These are phyloP conservation scores for Xylariaceae sp. DNA, from an alignment of 2,329 filamentous ascomycete genomes.

Conservation along the genomic window DNA sequence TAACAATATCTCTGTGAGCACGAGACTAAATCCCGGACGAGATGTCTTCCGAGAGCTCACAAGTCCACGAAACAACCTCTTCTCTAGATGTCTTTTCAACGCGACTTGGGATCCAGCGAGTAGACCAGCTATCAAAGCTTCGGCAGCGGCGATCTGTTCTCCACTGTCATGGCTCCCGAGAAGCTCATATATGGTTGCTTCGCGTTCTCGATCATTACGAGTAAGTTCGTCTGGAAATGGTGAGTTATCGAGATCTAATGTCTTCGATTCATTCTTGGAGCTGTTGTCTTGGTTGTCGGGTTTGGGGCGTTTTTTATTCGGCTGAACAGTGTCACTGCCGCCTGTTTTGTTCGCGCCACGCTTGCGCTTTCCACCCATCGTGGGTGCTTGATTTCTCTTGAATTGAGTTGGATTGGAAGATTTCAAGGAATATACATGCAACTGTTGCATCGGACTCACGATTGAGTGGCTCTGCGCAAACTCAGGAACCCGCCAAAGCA, in stretches of 20 bases:
- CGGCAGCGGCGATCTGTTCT: constrained; percentile 57
- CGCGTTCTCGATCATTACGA: constrained; percentile 54
- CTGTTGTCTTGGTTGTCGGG: constrained; percentile 26
- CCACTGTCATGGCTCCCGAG: constrained; percentile 58
- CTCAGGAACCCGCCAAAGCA: no score
- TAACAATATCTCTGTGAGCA: constrained; percentile 75
- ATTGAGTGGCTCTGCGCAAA: no score
- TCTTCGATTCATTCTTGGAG: constrained; percentile 15
- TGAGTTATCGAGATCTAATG: constrained; percentile 37
- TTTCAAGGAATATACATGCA: no score
- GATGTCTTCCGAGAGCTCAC: constrained; percentile 89
- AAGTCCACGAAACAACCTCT: constrained; percentile 78
- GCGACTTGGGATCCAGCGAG: constrained; percentile 52
- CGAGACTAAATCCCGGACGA: constrained; percentile 83
- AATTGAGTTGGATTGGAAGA: no score
- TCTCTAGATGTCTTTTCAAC: constrained; percentile 58
- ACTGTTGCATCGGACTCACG: no score
- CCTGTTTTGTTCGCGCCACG: constrained; percentile 33
- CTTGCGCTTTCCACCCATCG: constrained; percentile 45
- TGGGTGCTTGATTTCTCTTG: no score
- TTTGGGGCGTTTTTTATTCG: constrained; percentile 38
- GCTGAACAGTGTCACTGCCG: constrained; percentile 25
- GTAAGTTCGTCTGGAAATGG: constrained; percentile 53
- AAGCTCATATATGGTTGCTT: constrained; percentile 59
- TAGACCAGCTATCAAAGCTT: constrained; percentile 56